Conservation (phyloP, 331 rosid species). For the Malus hybrid region DNA sequence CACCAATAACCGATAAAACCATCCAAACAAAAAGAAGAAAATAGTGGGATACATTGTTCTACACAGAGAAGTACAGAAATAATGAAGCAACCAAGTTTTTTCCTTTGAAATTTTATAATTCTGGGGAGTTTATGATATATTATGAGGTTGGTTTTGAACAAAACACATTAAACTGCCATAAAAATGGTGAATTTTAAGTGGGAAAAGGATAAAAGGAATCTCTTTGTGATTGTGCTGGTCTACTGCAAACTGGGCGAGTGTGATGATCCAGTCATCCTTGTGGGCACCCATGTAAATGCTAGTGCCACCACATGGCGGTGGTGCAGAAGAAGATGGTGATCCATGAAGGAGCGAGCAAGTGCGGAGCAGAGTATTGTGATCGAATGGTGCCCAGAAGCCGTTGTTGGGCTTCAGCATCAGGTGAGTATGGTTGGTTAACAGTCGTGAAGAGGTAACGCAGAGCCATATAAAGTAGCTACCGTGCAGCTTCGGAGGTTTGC, state of each 20-base stretch:
- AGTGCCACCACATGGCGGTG: not conserved
- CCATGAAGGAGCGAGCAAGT: not conserved
- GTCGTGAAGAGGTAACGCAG: not conserved
- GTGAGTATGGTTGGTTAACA: not conserved
- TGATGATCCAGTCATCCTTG: not conserved
- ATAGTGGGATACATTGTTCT: not conserved
- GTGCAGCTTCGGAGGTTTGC: too few species aligned
- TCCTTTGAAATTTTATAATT: not conserved
- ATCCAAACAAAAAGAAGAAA: not conserved
- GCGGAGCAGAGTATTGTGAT: not conserved
- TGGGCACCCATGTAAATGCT: not conserved
- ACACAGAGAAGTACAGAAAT: not conserved
- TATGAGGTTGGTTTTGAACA: not conserved
- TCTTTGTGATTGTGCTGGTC: not conserved
- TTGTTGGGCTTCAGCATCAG: not conserved
- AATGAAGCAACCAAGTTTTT: not conserved
- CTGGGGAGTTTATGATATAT: not conserved
- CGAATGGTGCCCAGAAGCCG: not conserved
- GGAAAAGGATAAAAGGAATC: not conserved
- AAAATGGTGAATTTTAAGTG: not conserved
- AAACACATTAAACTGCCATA: not conserved
- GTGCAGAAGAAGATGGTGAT: not conserved
- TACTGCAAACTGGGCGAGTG: not conserved
- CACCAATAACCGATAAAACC: too few species aligned
- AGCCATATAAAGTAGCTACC: not conserved